Evolutionary conservation across 306 rosid genomes (phyloP), one percentile per base, ranked within the genome.

Genomic region (Gastrolobium bilobum): DNA sequence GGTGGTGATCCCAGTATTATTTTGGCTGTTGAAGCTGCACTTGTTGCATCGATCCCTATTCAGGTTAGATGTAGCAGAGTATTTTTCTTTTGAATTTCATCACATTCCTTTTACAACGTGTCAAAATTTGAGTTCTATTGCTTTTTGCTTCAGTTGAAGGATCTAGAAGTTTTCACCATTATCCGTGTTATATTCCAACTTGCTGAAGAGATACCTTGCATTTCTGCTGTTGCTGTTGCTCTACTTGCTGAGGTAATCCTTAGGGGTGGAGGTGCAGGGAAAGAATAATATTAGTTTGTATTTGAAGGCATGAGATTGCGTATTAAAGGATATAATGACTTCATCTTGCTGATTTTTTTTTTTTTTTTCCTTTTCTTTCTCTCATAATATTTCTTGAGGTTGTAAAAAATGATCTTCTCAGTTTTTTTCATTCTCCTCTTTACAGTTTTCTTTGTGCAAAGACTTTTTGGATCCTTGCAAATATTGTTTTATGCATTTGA

Each of bases 211-310:
- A 91, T 95, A 71, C 99, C 99, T 42, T 95, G 99, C 84, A 93
- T 95, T 84, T 95, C 99, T 85, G 99, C 99, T 14, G 99, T 93
- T 74, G 98, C 93, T 72, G 93, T 93, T 74, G 99, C 99, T 84
- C 89, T 95, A 37, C 97, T 95, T 47, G 89, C 99, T 3, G 98
- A 95, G 94, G 98, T 95, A 94, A 56, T 29, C 35, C 26, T 14
- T 76, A 9, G 0, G 34, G 61, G 1, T 20, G 63, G 46, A 54
- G 14, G 13, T 10, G 35, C 59, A 31, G 44, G 56, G 54, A 53
- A 51, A 70, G 1, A 58, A 46, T 73, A 14, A 4, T 7, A 48
- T 52, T 15, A 14, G 29, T 73, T 60, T 35, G 33, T 29, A 29
- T 29, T 37, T 39, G 20, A 75, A 57, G 11, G 30, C 61, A 50